phyloP scores from a whole-genome alignment of 768 basidiomycete species.

The Mycena polygramma region DNA sequence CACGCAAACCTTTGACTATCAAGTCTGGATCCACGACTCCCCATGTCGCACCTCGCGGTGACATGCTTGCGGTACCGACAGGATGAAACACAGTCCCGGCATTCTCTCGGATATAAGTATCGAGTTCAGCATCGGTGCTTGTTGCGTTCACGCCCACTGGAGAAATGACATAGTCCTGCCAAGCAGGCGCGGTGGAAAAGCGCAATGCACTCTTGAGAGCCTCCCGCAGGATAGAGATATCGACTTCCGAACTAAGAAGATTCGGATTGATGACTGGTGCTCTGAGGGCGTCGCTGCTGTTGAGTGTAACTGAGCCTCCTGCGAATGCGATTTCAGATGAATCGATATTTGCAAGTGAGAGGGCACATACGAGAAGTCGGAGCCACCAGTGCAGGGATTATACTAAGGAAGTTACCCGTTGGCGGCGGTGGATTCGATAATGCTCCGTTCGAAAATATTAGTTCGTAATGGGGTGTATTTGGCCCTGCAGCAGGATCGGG shows the following conservation, averaged over 20 bases:
- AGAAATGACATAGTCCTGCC: slow-evolving; percentile 39
- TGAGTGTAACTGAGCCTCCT: slow-evolving; percentile 7
- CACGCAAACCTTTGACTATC: slow-evolving; percentile 49
- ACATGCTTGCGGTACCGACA: slow-evolving; percentile 48
- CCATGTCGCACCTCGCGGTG: slow-evolving; percentile 39
- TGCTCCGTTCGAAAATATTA: slow-evolving; percentile 37
- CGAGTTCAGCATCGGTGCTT: slow-evolving; percentile 47
- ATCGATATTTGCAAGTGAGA: too few species aligned
- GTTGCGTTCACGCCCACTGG: slow-evolving; percentile 23
- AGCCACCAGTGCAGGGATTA: slow-evolving; percentile 12
- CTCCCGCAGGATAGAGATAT: slow-evolving; percentile 41
- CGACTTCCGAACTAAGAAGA: slow-evolving; percentile 48
- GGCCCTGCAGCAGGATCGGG: slow-evolving; percentile 46
- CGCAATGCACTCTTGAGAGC: slow-evolving; percentile 33
- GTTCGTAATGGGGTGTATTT: slow-evolving; percentile 44
- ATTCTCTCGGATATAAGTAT: slow-evolving; percentile 41
- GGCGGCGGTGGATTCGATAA: background rate
- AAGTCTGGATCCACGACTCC: slow-evolving; percentile 52
- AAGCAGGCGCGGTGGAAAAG: slow-evolving; percentile 40
- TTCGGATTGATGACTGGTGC: slow-evolving; percentile 60
- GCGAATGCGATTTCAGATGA: background rate
- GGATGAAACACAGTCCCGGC: slow-evolving; percentile 48
- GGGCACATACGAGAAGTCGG: slow-evolving; percentile 17
- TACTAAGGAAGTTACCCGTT: slow-evolving; percentile 12
- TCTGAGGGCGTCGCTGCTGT: slow-evolving; percentile 34